Base-by-base conservation (phyloP, 768 basidiomycete genomes). In the Amanita inopinata region DNA sequence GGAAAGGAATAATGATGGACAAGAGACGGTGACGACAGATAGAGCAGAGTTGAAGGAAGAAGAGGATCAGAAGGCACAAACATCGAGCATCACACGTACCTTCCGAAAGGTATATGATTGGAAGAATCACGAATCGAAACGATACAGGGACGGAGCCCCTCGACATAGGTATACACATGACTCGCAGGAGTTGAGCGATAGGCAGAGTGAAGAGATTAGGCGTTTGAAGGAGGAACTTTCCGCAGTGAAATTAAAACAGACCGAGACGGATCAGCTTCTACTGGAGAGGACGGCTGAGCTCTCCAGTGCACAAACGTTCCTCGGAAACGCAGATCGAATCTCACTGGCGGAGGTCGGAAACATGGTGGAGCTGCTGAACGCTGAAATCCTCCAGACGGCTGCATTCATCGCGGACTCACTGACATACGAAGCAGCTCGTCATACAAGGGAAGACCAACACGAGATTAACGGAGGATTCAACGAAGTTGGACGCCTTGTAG, bases 241-340 rank as follows among this genome's bases (percentile, higher is more conserved):
- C 8, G 25, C 19, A 22, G 22, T 22, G 11, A 31, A 28, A n/a
- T 19, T 17, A 19, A 33, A 36, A 19, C 34, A 24, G 12, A 34
- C 35, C 20, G 51, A 61, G 33, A 40, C 52, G 8, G 43, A 39
- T 4, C 52, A 60, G 28, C 46, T 72, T 19, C 51, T 74, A 18
- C 57, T 65, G 6, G 55, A 62, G 28, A 63, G 72, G 28, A 67
- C 69, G 3, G 54, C 61, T 3, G 74, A 78, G 50, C 62, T 78
- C 33, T 67, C 66, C 36, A 69, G 67, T 8, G 71, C 72, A 2
- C 66, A 71, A 48, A 60, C 59, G 18, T 76, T 70, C 59, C 58
- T 76, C 44, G 61, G 65, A 5, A 72, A 64, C 6, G 61, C 64
- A 0, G 73, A 75, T 39, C 48, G 50, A 0, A 57, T 67, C 43